Conservation (phyloP, 306 rosid genomes). For the Cicer arietinum region DNA sequence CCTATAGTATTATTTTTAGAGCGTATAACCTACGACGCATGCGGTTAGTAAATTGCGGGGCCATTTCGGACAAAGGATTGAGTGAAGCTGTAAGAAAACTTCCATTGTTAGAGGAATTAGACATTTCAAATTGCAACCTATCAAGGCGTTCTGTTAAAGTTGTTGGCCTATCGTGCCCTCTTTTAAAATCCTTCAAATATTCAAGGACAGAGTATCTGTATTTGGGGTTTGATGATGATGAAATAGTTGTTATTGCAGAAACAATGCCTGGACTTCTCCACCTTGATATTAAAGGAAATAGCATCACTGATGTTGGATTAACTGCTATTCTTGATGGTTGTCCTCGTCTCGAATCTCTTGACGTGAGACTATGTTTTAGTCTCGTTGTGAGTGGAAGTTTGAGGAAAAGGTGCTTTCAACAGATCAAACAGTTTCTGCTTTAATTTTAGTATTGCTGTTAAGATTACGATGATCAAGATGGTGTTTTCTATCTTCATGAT, state of each 20-base stretch:
- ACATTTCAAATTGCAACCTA: neutral
- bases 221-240: neutral
- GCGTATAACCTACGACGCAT: neutral
- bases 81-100: neutral
- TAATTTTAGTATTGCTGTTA: too few relatives aligned
- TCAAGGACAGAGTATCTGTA: too few relatives aligned
- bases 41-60: neutral
- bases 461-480: too few relatives aligned
- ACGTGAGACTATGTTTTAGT: too few relatives aligned
- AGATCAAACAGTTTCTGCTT: neutral
- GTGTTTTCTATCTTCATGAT: too few relatives aligned
- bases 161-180: neutral
- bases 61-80: neutral
- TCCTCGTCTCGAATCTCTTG: neutral
- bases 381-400: neutral
- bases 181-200: neutral
- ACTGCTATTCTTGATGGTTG: slow-evolving; percentile 20
- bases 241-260: neutral
- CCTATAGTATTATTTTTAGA: neutral
- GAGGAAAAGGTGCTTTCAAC: neutral
- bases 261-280: neutral
- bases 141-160: neutral
- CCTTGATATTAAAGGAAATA: neutral
- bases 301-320: neutral
- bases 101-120: neutral